Base-by-base conservation (phyloP, 1,139 yeast genomes). In the Blastobotrys capitulatus region DNA sequence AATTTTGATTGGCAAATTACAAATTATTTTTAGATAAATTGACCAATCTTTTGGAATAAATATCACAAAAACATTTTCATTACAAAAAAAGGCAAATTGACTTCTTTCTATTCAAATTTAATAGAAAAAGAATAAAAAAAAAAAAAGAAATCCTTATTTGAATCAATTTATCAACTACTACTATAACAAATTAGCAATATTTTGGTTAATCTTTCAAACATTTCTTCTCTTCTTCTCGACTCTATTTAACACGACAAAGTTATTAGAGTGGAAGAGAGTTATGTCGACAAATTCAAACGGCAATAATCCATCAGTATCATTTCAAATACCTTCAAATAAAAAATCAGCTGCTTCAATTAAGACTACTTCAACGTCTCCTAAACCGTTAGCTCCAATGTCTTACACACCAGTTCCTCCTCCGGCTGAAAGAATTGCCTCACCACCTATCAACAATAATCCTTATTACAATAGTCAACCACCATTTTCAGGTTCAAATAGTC, bases 341-440 rank as follows among this genome's bases (percentile, higher is more conserved):
- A 36, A 20, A 18, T 36, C 38, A 5, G 38, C 38, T 36, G 38
- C 38, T 13, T 36, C 38, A n/a, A 18, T 20, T 9, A n/a, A 36
- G 25, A 20, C 38, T 13, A 36, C 38, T n/a, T 18, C 22, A 9
- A 19, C 25, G 18, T 31, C 44, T 6, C 16, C 39, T 2, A 42
- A 34, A 18, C 46, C 46, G 15, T 26, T 42, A 32, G 46, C 46
- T 4, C 39, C 46, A 42, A 42, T 42, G 46, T 41, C 44, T 34
- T 42, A 42, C 32, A 34, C 46, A 10, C 44, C 36, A 26, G 27
- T 25, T 15, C 44, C 42, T 6, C 40, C 40, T 10, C 40, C 40
- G n/a, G 18, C 40, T 26, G 40, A 37, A 15, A 37, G 32, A 29
- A 29, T 29, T 9, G n/a, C n/a, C 32, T 29, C 32, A 13, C 32